Evolutionary conservation across 2,329 filamentous ascomycete species (phyloP).

Genomic region (Calonectria leucothoes): DNA sequence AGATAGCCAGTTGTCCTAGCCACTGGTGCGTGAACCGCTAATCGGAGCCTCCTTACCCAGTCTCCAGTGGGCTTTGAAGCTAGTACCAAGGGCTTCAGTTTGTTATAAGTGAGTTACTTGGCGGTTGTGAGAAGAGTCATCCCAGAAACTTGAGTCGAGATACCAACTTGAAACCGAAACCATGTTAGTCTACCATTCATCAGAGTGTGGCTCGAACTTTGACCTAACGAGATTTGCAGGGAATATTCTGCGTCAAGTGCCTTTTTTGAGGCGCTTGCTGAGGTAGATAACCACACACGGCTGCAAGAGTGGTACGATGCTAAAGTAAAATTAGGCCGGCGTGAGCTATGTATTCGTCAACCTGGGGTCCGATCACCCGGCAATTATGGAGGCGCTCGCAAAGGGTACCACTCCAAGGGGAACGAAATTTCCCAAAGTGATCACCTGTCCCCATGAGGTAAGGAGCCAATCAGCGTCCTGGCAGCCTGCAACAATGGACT

Average conservation of each 20-base stretch:
- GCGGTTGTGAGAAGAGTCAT: neutral
- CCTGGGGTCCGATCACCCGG: constrained; percentile 76
- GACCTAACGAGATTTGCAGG: neutral
- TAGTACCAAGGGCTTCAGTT: neutral
- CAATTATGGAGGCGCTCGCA: constrained; percentile 82
- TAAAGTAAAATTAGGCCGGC: constrained; percentile 52
- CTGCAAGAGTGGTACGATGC: neutral
- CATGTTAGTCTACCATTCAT: neutral
- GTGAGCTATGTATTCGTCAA: constrained; percentile 71
- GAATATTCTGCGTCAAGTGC: constrained; percentile 79
- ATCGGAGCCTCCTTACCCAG: neutral
- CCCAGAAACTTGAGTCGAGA: neutral
- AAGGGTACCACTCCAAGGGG: constrained; percentile 65
- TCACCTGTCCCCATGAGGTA: constrained; percentile 10
- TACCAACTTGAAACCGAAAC: neutral
- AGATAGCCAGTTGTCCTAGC: neutral
- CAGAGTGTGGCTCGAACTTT: neutral
- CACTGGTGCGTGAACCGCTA: neutral
- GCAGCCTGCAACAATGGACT: neutral
- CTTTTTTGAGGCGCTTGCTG: constrained; percentile 83
- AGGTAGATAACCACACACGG: constrained; percentile 46
- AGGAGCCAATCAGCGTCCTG: neutral
- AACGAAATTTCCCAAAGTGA: neutral
- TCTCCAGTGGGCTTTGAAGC: neutral
- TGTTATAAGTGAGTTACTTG: neutral